Evolutionary conservation across 495 filamentous ascomycete species (phyloP).

Genomic region (Talaromyces proteolyticus): DNA sequence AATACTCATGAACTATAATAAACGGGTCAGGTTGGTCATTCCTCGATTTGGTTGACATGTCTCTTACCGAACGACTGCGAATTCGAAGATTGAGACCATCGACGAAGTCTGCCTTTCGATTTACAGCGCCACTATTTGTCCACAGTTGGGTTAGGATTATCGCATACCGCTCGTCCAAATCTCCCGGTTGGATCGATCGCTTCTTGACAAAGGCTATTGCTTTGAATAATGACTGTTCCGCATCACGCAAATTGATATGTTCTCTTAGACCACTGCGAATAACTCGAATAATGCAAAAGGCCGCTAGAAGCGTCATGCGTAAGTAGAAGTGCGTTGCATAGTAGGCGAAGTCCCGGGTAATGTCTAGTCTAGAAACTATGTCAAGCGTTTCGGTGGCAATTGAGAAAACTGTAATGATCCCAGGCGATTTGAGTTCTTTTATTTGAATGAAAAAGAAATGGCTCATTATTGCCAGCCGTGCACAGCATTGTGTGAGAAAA

Average conservation of each 20-base stretch:
- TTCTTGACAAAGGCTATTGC: conserved; percentile 2
- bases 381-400: not conserved
- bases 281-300: conserved; percentile 1
- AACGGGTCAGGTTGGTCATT: not conserved
- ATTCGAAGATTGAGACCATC: conserved; percentile 1
- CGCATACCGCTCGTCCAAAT: not conserved
- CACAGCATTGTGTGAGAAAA: not conserved
- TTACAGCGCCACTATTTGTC: conserved; percentile 20
- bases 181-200: not conserved
- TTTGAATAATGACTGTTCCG: conserved; percentile 1
- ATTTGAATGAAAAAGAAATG: conserved; percentile 1
- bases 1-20: conserved; percentile 2
- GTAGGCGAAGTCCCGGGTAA: not conserved
- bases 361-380: conserved; percentile 1
- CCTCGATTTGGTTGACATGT: not conserved
- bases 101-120: not conserved
- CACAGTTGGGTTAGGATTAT: conserved; percentile 16
- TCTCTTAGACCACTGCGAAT: not conserved
- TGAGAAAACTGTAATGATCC: conserved; percentile 2
- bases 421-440: conserved; percentile 1
- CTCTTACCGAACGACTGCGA: conserved; percentile 1
- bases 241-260: conserved; percentile 1
- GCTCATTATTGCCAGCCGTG: not conserved
- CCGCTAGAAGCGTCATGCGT: not conserved
- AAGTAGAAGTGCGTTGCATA: conserved; percentile 1